Evolutionary conservation across 257 asterid species (phyloP).

Genomic region (Paraleonurus japonicus): DNA sequence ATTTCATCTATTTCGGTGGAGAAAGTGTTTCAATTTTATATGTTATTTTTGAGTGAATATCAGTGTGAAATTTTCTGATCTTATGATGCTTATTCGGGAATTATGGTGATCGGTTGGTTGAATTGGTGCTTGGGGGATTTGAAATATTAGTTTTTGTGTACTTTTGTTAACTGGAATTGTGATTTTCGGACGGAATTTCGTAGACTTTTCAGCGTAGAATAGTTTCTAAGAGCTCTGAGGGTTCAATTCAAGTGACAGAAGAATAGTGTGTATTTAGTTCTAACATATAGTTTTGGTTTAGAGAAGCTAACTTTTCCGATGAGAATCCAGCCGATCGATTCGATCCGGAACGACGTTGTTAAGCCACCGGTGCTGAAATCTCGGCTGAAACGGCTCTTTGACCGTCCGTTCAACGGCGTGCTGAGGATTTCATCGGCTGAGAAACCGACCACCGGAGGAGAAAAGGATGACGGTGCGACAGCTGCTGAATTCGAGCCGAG

Average conservation of each 20-base stretch:
- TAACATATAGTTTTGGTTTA: constrained; percentile 4
- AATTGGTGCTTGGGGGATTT: constrained; percentile 15
- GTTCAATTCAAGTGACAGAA: constrained; percentile 23
- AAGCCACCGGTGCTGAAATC: constrained; percentile 64
- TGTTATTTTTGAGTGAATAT: constrained; percentile 18
- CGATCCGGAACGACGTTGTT: constrained; percentile 45
- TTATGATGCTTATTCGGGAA: constrained; percentile 20
- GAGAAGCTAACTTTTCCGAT: constrained; percentile 45
- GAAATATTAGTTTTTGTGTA: constrained; percentile 8
- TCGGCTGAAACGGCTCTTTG: constrained; percentile 77
- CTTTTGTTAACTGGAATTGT: constrained; percentile 9
- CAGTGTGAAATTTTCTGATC: constrained; percentile 18
- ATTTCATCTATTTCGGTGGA: not conserved
- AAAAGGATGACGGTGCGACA: constrained; percentile 37
- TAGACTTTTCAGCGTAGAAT: constrained; percentile 13
- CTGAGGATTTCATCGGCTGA: constrained; percentile 57
- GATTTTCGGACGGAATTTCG: constrained; percentile 7
- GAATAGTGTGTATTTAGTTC: constrained; percentile 27
- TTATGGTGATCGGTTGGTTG: constrained; percentile 32
- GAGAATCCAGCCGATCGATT: constrained; percentile 87
- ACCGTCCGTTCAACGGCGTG: constrained; percentile 79
- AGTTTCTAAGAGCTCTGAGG: constrained; percentile 23
- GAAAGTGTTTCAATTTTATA: not conserved
- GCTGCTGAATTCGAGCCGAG: constrained; percentile 75
- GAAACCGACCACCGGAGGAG: constrained; percentile 44